Conservation (phyloP, 129 eudicot species). For the Sambucus nigra region DNA sequence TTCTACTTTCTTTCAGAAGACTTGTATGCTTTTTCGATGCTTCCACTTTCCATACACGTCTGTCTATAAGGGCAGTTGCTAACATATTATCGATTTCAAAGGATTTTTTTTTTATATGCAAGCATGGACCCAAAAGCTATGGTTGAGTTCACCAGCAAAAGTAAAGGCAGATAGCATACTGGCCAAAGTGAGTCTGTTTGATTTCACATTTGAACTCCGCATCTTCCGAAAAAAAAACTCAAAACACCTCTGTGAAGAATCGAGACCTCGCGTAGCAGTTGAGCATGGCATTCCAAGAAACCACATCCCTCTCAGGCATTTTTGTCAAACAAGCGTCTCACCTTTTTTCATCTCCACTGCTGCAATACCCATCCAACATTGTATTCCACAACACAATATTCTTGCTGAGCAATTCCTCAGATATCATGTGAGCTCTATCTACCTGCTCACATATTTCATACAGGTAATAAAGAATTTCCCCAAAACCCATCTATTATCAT, state of each 20-base stretch:
- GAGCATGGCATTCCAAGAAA: conserved; percentile 9
- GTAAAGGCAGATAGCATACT: conserved; percentile 4
- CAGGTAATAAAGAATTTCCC: conserved; percentile 7
- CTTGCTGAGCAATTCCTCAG: conserved; percentile 1
- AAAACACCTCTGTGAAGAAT: neutral
- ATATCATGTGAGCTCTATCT: neutral
- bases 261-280: neutral
- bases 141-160: conserved; percentile 1
- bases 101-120: neutral
- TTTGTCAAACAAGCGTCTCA: neutral
- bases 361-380: conserved; percentile 7
- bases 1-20: conserved; percentile 2
- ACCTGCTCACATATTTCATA: conserved; percentile 1
- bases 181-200: conserved; percentile 2
- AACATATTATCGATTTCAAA: neutral
- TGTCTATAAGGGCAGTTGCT: conserved; percentile 6
- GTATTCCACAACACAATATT: conserved; percentile 2
- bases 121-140: conserved; percentile 10
- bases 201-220: conserved; percentile 6
- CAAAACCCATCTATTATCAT: neutral
- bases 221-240: conserved; percentile 6
- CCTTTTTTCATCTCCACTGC: conserved; percentile 3
- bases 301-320: conserved; percentile 1
- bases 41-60: conserved; percentile 9
- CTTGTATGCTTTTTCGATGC: neutral